A percentile compares a stretch with the other conserved stretches of the same genome.
These are phyloP conservation scores for Kwoniella shandongensis DNA, from an alignment of 768 basidiomycete genomes.

Conservation along the genomic window DNA sequence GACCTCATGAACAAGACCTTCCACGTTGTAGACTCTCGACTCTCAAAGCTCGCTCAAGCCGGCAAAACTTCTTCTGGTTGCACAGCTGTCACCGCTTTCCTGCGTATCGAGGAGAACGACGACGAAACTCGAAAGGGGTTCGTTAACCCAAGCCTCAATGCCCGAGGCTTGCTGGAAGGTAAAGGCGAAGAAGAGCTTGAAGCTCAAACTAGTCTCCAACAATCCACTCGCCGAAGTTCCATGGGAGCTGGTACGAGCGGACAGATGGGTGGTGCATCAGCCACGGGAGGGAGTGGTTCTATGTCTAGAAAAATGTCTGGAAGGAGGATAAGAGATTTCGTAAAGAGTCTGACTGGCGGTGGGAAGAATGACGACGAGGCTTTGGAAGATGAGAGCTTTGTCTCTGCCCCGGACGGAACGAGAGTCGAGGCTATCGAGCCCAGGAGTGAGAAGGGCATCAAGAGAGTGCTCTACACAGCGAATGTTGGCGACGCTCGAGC, in stretches of 20 bases:
- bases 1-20: conserved; percentile 91
- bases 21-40: conserved; percentile 79
- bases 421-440: conserved; percentile 60
- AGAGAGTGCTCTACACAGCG: conserved; percentile 86
- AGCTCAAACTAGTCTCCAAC: conserved; percentile 24
- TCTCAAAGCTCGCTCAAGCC: conserved; percentile 80
- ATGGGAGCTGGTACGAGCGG: conserved; percentile 29
- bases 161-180: conserved; percentile 47
- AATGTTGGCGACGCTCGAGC: conserved; percentile 96
- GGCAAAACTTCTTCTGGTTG: conserved; percentile 96
- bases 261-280: conserved; percentile 25
- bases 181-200: conserved; percentile 52
- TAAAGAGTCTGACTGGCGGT: conserved; percentile 41
- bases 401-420: conserved; percentile 53
- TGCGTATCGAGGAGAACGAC: conserved; percentile 75
- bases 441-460: conserved; percentile 58
- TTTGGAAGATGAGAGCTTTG: conserved; percentile 16
- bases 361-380: conserved; percentile 15
- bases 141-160: conserved; percentile 39
- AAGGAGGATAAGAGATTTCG: conserved; percentile 47
- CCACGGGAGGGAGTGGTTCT: conserved; percentile 1
- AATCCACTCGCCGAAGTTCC: conserved; percentile 22
- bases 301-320: conserved; percentile 37
- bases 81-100: conserved; percentile 92
- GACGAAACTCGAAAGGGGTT: conserved; percentile 52